These are phyloP conservation scores for Cryphonectria japonica DNA, from an alignment of 2,329 filamentous ascomycete genomes.

Conservation along the genomic window DNA sequence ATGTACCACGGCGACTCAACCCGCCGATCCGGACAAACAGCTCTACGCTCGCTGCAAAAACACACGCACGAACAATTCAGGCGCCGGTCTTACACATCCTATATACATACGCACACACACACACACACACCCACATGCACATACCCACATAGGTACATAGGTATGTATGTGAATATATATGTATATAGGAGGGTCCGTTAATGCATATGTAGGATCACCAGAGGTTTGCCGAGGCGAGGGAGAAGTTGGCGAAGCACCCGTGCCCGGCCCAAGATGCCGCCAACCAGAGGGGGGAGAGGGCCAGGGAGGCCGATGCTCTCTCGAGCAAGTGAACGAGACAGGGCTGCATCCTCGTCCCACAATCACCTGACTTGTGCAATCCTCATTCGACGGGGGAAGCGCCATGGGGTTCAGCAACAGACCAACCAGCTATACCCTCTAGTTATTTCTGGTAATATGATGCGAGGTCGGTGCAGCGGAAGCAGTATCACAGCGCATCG, in stretches of 20 bases:
- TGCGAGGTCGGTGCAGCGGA: not conserved
- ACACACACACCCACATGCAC: too few species aligned
- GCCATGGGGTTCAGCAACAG: not conserved
- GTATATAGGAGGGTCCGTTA: not conserved
- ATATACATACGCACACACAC: not conserved
- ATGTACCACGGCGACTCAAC: not conserved
- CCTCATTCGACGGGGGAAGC: not conserved
- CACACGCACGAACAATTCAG: not conserved
- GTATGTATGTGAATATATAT: too few species aligned
- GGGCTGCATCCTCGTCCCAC: not conserved
- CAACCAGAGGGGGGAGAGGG: not conserved
- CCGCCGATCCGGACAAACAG: not conserved
- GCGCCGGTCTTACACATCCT: not conserved
- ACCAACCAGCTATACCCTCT: not conserved
- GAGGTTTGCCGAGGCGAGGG: not conserved
- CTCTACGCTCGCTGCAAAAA: not conserved
- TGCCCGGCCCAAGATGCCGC: not conserved
- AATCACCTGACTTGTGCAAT: not conserved
- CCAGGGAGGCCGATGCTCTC: not conserved
- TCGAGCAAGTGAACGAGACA: not conserved
- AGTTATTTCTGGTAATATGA: not conserved
- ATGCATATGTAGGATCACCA: not conserved
- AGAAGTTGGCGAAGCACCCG: not conserved
- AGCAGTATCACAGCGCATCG: slow-evolving; percentile 2
- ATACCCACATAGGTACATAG: too few species aligned